Conservation (phyloP, 2,329 filamentous ascomycete genomes). For the Akanthomyces uredinophilus region DNA sequence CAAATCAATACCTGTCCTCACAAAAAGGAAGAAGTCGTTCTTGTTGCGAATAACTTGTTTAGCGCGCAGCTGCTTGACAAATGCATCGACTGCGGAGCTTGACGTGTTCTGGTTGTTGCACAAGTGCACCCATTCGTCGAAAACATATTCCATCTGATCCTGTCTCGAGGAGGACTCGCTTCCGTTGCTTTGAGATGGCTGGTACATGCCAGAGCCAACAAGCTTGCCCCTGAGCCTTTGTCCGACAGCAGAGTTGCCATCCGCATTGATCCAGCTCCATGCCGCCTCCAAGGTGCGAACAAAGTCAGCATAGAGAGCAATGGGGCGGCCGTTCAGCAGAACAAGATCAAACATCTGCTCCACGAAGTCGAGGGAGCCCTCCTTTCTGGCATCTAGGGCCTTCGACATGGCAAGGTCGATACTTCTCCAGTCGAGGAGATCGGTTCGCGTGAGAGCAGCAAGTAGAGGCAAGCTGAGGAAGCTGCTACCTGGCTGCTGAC, state of each 20-base stretch:
- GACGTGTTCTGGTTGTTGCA: constrained; percentile 71
- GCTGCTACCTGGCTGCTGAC: constrained; percentile 49
- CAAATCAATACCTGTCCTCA: constrained; percentile 74
- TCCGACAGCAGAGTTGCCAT: constrained; percentile 58
- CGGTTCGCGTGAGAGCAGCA: constrained; percentile 52
- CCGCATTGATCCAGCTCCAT: constrained; percentile 73
- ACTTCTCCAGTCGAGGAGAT: constrained; percentile 57
- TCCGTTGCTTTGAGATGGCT: constrained; percentile 42
- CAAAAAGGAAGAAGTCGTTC: constrained; percentile 74
- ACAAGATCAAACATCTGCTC: constrained; percentile 73
- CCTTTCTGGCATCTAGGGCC: constrained; percentile 65
- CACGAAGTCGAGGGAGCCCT: constrained; percentile 72
- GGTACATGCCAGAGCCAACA: constrained; percentile 35
- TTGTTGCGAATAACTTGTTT: constrained; percentile 66
- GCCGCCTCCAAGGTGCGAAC: constrained; percentile 75
- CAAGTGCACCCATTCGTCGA: constrained; percentile 89
- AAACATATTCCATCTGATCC: constrained; percentile 89
- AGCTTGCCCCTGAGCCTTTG: constrained; percentile 67
- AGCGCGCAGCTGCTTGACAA: constrained; percentile 78
- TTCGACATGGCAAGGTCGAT: constrained; percentile 70
- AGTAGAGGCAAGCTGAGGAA: constrained; percentile 56
- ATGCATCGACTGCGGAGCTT: constrained; percentile 66
- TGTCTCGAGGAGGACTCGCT: constrained; percentile 50
- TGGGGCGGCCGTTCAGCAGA: constrained; percentile 70
- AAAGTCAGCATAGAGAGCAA: constrained; percentile 80